Base-by-base conservation (phyloP, 106 monocot genomes). In the Phalaenopsis aphrodite region DNA sequence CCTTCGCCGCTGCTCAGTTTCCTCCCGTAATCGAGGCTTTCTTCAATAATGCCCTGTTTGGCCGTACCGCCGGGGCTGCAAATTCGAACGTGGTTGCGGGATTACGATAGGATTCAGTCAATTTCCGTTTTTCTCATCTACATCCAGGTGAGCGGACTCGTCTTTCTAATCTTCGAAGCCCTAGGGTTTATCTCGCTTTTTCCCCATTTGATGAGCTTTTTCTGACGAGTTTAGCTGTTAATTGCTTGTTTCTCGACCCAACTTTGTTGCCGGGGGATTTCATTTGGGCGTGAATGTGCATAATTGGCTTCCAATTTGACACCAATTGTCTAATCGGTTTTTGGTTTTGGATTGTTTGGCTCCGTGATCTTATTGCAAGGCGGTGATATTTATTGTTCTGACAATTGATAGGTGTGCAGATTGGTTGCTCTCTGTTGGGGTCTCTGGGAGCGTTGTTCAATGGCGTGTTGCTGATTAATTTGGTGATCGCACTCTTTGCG, bases 381-480 rank as follows among this genome's bases (percentile, higher is more conserved):
- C 19, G 12, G 68, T 3, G 3, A 12, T 65, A 8, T 36, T 77
- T 45, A 43, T 49, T 41, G 19, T 57, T 57, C 47, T 64, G 37
- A 52, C 15, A 72, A 80, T n/a, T 45, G 24, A 30, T 52, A 82
- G 30, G 8, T 55, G 16, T 81, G 42, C 66, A 93, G 93, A 91
- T 94, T 84, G 93, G 86, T 8, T 91, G 93, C 73, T 52, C 93
- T 16, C 23, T 94, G 77, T 47, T 94, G 36, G 93, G 93, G 46
- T 94, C 93, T 5, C 75, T 94, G 24, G 87, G 89, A 16, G 91
- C 89, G 4, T 41, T 79, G 79, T 94, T 87, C 77, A 94, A 87
- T 75, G 93, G 91, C 23, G 88, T 94, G 61, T 30, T 87, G 82
- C 80, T 94, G 88, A 66, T 90, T 68, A 89, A 94, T 82, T 82